Evolutionary conservation across 2,329 filamentous ascomycete genomes (phyloP).

Genomic region (Helotiales sp.): DNA sequence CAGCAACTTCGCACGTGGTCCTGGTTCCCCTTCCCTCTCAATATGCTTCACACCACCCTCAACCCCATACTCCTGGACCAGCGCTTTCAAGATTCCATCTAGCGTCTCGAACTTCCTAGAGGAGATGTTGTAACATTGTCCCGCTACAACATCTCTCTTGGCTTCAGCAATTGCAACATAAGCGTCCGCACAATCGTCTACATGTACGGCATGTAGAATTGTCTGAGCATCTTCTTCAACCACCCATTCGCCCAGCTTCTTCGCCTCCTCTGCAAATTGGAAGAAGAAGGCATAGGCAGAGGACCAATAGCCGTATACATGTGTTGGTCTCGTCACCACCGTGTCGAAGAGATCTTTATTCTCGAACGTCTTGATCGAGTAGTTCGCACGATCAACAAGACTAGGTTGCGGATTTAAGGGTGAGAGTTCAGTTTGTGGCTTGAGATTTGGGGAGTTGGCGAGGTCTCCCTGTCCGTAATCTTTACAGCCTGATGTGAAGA

Average conservation of each 20-base stretch:
- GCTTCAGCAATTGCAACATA: constrained; percentile 45
- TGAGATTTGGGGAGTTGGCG: constrained; percentile 34
- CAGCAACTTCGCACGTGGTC: not conserved
- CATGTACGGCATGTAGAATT: constrained; percentile 47
- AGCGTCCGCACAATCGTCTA: constrained; percentile 50
- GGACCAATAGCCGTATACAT: constrained; percentile 46
- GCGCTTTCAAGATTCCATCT: constrained; percentile 38
- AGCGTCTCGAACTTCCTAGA: constrained; percentile 45
- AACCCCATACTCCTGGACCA: constrained; percentile 44
- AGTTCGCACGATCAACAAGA: constrained; percentile 35
- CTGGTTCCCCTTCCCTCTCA: too few relatives aligned
- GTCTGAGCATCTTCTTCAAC: constrained; percentile 38
- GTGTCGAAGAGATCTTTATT: constrained; percentile 43
- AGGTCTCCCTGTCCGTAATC: constrained; percentile 44
- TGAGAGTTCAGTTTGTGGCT: constrained; percentile 46
- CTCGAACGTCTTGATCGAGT: constrained; percentile 40
- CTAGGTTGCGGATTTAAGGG: constrained; percentile 37
- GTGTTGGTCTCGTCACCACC: constrained; percentile 46
- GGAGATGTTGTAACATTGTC: constrained; percentile 48
- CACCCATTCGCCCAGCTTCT: constrained; percentile 28
- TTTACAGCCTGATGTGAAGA: constrained; percentile 50
- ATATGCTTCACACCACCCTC: constrained; percentile 31
- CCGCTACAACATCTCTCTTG: constrained; percentile 35
- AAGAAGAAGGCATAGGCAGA: constrained; percentile 36
- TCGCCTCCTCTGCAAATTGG: constrained; percentile 34